These are phyloP conservation scores for Pseudofabraea citricarpa DNA, from an alignment of 2,329 filamentous ascomycete genomes.

Conservation along the genomic window DNA sequence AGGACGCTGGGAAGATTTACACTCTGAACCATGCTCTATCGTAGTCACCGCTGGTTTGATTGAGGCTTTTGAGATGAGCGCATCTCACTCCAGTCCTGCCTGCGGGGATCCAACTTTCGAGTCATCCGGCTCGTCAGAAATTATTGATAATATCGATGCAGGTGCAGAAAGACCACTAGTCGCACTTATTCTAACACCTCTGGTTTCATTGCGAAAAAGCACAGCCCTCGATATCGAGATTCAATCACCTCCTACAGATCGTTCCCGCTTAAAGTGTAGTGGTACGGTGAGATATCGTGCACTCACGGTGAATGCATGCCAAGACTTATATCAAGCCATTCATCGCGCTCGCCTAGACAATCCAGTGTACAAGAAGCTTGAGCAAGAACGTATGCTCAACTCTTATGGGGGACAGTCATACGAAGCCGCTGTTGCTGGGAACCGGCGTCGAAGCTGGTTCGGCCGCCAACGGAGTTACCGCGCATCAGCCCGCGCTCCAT, in stretches of 20 bases:
- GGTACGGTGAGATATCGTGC: constrained; percentile 78
- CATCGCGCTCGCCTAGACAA: constrained; percentile 90
- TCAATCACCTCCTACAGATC: constrained; percentile 72
- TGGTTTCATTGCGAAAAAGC: constrained; percentile 85
- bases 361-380: constrained; percentile 72
- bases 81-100: constrained; percentile 32
- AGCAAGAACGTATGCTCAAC: constrained; percentile 65
- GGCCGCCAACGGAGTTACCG: constrained; percentile 62
- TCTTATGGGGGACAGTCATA: constrained; percentile 54
- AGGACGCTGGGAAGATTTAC: constrained; percentile 56
- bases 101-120: constrained; percentile 27
- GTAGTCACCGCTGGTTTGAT: constrained; percentile 54
- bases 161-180: constrained; percentile 44
- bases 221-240: constrained; percentile 93
- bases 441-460: constrained; percentile 49
- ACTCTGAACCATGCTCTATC: constrained; percentile 46
- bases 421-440: constrained; percentile 35
- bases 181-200: constrained; percentile 81
- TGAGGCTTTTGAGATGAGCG: constrained; percentile 45
- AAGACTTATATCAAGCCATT: constrained; percentile 77
- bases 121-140: constrained; percentile 4
- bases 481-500: constrained; percentile 55
- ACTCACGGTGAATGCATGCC: constrained; percentile 70
- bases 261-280: constrained; percentile 64
- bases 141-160: constrained; percentile 16